Base-by-base conservation (phyloP, 1,284 basidiomycete genomes). In the Cryptococcus sp. region DNA sequence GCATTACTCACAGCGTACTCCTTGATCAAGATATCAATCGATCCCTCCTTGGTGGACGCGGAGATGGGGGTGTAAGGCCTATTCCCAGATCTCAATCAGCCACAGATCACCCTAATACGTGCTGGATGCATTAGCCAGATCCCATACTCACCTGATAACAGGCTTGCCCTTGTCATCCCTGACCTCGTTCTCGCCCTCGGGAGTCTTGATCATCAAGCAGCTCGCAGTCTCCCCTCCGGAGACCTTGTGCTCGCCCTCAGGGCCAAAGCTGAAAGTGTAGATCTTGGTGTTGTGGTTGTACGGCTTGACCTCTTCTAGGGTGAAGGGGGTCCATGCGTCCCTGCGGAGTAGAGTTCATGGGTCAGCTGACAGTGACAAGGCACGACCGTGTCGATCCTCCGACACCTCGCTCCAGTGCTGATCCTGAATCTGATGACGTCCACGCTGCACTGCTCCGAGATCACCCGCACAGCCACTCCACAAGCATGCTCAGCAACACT, bases 241-340 rank as follows among this genome's bases (percentile, higher is more conserved):
- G 31, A 93, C 88, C 64, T 75, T 74, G 51, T 72, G 56, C 42
- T 65, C 56, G 3, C 88, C 87, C 63, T 90, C 85, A 61, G 87
- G 85, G 53, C 91, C 86, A 41, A 98, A 84, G 71, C 88, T 88
- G 74, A 99, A 96, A 57, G 88, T 82, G 80, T 92, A 95, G 64
- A 84, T 84, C 39, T 89, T 82, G 5, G 90, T 87, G 80, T 95
- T 93, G 83, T 95, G 89, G 84, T 95, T 99, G 84, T 97, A 97
- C 2, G 87, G 87, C 67, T 87, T 84, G 68, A 97, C 82, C 73
- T 87, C 85, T 79, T 89, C 89, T 70, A 98, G 84, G 73, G 86
- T 88, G 78, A 97, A 75, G 25, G 77, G 66, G 16, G 64, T 64
- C 73, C 77, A 80, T 16, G 60, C 50, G 61, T 77, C 71, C 63